Evolutionary conservation across 139 green algal species (phyloP), one percentile per base, ranked within the genome.

Genomic region (Chlamydomonas sp.): DNA sequence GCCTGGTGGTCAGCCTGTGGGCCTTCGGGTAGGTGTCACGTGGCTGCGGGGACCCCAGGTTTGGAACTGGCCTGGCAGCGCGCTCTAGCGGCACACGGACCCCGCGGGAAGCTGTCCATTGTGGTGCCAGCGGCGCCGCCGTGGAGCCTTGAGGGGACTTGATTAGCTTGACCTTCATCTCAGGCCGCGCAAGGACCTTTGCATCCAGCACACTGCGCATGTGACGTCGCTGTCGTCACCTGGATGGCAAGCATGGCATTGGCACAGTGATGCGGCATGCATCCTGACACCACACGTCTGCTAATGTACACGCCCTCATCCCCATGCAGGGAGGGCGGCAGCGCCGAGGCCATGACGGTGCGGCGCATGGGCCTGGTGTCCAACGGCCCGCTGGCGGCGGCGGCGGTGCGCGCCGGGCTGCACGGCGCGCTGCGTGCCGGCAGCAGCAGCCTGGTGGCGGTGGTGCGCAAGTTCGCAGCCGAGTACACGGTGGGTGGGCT

Each of bases 341-440:
- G 67, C 68, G 67, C 80, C 16, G 49, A 68, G 58, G 0, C 5
- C 20, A 85, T 85, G 80, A 85, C 67, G 3, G 49, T 8, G 8
- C 80, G 68, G 8, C 67, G 67, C 15, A 69, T 2, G 63, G 67
- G 58, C 7, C 67, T 78, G 5, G 80, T 85, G 18, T 68, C 58
- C 80, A 85, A 85, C 66, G 80, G 68, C 57, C 58, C 80, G 58
- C 57, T 85, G 80, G 80, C 80, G 18, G 80, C 80, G 17, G 80
- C 80, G 49, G 80, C 80, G 16, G 80, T 78, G 67, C 58, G 67
- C 1, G 5, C 8, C 4, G 66, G 57, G 49, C 80, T 85, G 59
- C 80, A 85, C 59, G 1, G 2, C 7, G 58, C 59, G 7, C 67
- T 85, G 67, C 80, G 67, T 5, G 69, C 58, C 12, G 67, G 80